Conservation (phyloP, 2,329 filamentous ascomycete species). For the Verticillium klebahnii region DNA sequence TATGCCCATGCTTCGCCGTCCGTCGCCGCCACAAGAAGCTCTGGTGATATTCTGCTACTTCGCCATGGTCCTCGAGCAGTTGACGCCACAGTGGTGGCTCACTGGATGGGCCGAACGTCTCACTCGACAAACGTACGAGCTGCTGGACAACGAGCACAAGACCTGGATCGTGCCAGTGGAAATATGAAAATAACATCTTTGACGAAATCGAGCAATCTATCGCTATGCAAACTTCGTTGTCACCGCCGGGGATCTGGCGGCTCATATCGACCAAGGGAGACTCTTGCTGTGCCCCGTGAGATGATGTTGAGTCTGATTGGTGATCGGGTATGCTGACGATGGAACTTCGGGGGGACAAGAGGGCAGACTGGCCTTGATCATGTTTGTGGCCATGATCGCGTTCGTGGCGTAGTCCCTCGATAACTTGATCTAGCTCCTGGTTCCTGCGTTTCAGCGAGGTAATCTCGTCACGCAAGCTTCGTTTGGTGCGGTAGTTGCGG, state of each 20-base stretch:
- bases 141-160: conserved; percentile 1
- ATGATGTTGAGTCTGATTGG: not conserved
- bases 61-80: not conserved
- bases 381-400: not conserved
- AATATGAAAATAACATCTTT: not conserved
- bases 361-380: not conserved
- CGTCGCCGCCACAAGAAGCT: not conserved
- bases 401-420: not conserved
- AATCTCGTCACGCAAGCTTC: not conserved
- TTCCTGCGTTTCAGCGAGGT: not conserved
- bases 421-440: not conserved
- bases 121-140: not conserved
- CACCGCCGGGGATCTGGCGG: not conserved
- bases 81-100: not conserved
- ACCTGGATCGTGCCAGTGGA: not conserved
- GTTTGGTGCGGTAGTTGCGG: not conserved
- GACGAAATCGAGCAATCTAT: not conserved
- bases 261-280: not conserved
- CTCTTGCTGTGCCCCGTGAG: not conserved
- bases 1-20: not conserved
- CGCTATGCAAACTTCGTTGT: not conserved
- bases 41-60: conserved; percentile 1
- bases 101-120: not conserved
- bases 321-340: not conserved
- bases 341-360: not conserved